Evolutionary conservation across 352 stramenopile genomes (phyloP), one percentile per base, ranked within the genome.

Genomic region (Pythium rishiriense): DNA sequence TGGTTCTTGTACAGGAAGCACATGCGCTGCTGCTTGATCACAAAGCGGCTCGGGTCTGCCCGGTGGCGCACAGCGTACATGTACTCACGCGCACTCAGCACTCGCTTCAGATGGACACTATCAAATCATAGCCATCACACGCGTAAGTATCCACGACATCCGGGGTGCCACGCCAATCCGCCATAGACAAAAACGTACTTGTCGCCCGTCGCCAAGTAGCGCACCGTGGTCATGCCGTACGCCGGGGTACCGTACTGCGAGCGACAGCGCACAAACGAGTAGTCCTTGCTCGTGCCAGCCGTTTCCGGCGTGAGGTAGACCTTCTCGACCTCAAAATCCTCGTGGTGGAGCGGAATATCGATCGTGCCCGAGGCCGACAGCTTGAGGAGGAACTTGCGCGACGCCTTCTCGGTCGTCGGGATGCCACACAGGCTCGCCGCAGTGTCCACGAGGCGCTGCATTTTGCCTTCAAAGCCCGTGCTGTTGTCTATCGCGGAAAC

Each of bases 21-120:
- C 66, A 93, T 91, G 46, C 85, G 85, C 65, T 92, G 83, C 73
- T 94, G 85, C 75, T 94, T 94, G 71, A 94, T 93, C 64, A 92
- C 81, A 46, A 89, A 72, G 39, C 85, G 82, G 37, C 54, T 79
- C 25, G 73, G 79, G 58, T 93, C 85, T 41, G 52, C 75, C 43
- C 85, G 85, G 74, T 93, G 85, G 62, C 79, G 78, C 70, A 94
- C 82, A 19, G 85, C 85, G 66, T 91, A 94, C 62, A 82, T 81
- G 74, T 93, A 94, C 62, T 94, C 85, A 17, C 85, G 83, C 3
- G 85, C 81, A 58, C 79, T 92, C 37, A 94, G 70, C 58, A 94
- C 83, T 35, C 85, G 85, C 73, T 94, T 94, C 17, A 94, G 58
- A 47, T 94, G 85, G 43, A 94, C 85, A 48, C 83, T 92, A 37